A percentile compares a stretch with the other conserved stretches of the same genome.
Conservation (phyloP, 2,329 filamentous ascomycete genomes). For the Colletotrichum sp. region DNA sequence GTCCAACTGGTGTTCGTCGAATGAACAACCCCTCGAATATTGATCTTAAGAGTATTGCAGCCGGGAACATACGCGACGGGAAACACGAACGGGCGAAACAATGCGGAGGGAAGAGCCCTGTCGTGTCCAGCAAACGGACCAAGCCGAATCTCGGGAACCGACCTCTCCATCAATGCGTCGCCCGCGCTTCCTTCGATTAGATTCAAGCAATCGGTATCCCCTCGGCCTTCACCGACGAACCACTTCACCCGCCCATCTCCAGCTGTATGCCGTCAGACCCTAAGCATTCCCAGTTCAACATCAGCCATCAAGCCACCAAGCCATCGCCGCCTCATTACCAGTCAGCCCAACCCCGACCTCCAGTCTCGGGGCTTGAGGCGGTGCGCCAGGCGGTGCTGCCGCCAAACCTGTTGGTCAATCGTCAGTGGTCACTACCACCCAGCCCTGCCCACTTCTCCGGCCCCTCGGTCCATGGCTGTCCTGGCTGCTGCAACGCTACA, state of each 20-base stretch:
- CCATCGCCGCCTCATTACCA: neutral
- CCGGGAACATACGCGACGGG: neutral
- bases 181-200: neutral
- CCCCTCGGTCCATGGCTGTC: neutral
- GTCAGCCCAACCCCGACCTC: slow-evolving; percentile 11
- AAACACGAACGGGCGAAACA: neutral
- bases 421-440: neutral
- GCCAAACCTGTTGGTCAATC: neutral
- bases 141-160: neutral
- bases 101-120: neutral
- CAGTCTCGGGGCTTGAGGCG: neutral
- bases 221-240: neutral
- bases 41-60: neutral
- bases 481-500: neutral
- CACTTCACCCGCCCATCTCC: neutral
- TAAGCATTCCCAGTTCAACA: neutral
- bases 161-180: neutral
- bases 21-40: neutral
- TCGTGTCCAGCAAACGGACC: neutral
- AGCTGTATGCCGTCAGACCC: neutral
- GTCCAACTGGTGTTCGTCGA: neutral
- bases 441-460: neutral
- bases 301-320: neutral
- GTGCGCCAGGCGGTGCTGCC: slow-evolving; percentile 9
- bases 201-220: neutral